Evolutionary conservation across 2,329 filamentous ascomycete species (phyloP).

Genomic region (Talaromyces sp.): DNA sequence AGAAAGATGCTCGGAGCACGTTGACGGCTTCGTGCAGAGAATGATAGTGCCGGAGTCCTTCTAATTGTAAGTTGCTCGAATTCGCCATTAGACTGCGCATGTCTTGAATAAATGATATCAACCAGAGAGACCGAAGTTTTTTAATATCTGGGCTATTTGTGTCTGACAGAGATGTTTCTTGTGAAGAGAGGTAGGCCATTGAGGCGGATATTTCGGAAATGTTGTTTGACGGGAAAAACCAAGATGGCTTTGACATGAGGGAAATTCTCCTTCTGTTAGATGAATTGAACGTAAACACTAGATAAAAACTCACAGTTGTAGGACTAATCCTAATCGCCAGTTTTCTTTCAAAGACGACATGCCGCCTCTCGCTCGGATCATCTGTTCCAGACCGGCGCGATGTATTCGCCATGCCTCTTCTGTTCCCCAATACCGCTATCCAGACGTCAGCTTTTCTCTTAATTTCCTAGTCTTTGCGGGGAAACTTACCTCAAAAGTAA

Average conservation of each 20-base stretch:
- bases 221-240: constrained; percentile 9
- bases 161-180: background rate
- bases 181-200: background rate
- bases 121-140: constrained; percentile 7
- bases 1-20: constrained; percentile 2
- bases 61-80: background rate
- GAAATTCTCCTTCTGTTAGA: background rate
- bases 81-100: constrained; percentile 8
- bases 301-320: background rate
- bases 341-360: constrained; percentile 1
- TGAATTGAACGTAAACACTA: too few species aligned
- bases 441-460: background rate
- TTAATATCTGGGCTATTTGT: background rate
- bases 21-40: constrained; percentile 1
- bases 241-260: constrained; percentile 8
- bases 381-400: constrained; percentile 5
- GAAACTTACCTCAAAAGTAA: constrained; percentile 7
- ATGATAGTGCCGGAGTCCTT: constrained; percentile 5
- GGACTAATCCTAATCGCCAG: constrained; percentile 6
- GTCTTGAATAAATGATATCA: constrained; percentile 8
- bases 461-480: background rate
- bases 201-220: constrained; percentile 7
- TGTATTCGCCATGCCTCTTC: constrained; percentile 6
- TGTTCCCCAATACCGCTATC: constrained; percentile 8
- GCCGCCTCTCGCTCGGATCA: constrained; percentile 7